phyloP scores from a whole-genome alignment of 73 alveolate genomes.

The Tetrahymena malaccensis region DNA sequence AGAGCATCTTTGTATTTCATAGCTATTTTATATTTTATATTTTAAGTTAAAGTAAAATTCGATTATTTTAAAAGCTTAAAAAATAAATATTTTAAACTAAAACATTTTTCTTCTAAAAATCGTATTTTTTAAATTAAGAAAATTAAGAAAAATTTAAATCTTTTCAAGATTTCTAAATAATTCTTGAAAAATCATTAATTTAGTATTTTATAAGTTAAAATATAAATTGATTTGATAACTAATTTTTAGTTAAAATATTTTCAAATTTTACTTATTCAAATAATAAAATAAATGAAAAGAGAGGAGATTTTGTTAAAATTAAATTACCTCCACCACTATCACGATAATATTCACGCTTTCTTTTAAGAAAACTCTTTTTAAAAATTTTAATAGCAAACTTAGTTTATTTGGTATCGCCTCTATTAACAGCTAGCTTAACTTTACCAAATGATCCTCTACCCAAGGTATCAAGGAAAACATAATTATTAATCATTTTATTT shows the following conservation, averaged over 20 bases:
- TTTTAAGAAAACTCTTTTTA: slow-evolving; percentile 14
- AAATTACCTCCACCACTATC: slow-evolving; percentile 66
- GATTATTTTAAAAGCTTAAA: too few species aligned
- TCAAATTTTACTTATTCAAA: too few species aligned
- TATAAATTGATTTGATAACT: background rate
- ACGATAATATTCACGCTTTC: slow-evolving; percentile 39
- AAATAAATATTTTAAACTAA: too few species aligned
- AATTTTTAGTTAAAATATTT: background rate
- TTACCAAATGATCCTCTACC: slow-evolving; percentile 40
- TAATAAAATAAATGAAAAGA: too few species aligned
- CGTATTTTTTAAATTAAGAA: too few species aligned
- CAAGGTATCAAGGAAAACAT: background rate
- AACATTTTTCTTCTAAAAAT: too few species aligned
- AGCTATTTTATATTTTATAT: slow-evolving; percentile 2
- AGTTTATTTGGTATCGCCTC: background rate
- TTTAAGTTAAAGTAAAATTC: background rate
- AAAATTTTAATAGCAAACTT: slow-evolving; percentile 25
- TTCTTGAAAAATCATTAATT: too few species aligned
- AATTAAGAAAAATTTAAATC: too few species aligned
- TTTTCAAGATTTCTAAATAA: too few species aligned
- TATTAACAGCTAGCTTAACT: slow-evolving; percentile 28
- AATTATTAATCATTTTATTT: slow-evolving; percentile 19
- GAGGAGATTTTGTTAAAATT: too few species aligned
- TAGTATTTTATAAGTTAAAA: too few species aligned
- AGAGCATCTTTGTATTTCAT: slow-evolving; percentile 64